Conservation (phyloP, 2,329 filamentous ascomycete genomes). For the Botryotinia calthae region DNA sequence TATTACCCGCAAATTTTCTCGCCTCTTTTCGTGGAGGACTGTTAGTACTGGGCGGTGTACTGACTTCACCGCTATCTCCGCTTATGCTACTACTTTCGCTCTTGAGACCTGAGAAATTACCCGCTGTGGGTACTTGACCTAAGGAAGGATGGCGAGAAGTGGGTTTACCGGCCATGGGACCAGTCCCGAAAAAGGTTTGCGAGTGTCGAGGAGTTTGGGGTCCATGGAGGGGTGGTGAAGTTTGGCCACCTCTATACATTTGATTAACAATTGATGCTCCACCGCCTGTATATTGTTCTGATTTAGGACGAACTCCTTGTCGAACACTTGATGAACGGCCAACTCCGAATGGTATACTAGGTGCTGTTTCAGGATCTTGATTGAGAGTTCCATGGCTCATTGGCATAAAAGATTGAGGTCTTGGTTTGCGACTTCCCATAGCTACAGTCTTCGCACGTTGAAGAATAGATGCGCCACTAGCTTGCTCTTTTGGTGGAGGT, state of each 20-base stretch:
- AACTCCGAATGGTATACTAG: constrained; percentile 68
- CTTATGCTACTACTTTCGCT: constrained; percentile 55
- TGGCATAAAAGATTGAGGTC: constrained; percentile 58
- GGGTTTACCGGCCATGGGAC: constrained; percentile 50
- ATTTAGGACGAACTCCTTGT: constrained; percentile 54
- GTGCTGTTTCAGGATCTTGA: constrained; percentile 69
- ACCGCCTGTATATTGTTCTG: constrained; percentile 56
- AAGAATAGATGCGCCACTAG: constrained; percentile 49
- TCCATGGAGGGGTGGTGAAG: constrained; percentile 55
- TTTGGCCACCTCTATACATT: constrained; percentile 76
- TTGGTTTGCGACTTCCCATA: constrained; percentile 44
- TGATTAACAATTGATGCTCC: constrained; percentile 77
- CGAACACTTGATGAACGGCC: constrained; percentile 54
- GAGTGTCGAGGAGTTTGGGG: constrained; percentile 55
- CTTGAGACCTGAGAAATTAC: constrained; percentile 65
- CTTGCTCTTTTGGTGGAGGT: constrained; percentile 54
- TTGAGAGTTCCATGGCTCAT: constrained; percentile 43
- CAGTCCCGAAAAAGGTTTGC: constrained; percentile 61
- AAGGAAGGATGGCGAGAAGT: constrained; percentile 52
- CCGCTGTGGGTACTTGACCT: constrained; percentile 49
- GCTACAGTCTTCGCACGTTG: constrained; percentile 62
- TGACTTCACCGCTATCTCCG: constrained; percentile 59
- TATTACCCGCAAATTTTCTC: constrained; percentile 63
- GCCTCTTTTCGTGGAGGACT: constrained; percentile 58
- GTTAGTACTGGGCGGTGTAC: constrained; percentile 47